Evolutionary conservation across 208 protist genomes (phyloP), one percentile per base, ranked within the genome.

Genomic region (Acanthamoeba culbertsoni): DNA sequence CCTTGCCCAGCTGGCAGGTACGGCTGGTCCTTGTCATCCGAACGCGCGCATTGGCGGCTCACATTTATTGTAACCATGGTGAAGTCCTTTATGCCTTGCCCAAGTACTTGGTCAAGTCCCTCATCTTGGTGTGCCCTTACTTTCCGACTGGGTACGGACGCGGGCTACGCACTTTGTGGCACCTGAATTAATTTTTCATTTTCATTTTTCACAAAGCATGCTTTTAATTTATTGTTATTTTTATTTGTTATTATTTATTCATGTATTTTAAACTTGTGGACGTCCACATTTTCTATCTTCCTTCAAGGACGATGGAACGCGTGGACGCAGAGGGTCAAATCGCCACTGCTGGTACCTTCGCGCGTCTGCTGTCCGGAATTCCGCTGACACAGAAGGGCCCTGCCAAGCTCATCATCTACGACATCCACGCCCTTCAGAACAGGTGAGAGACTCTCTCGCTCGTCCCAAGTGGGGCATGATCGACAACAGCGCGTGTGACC

Each of bases 391-490:
- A 48, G 23, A 31, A 43, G 1, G 95, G 95, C 14, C 95, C 94
- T 7, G 35, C 93, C 45, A 93, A 91, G 42, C 28, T 96, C 31
- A 71, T 97, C 68, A 95, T 97, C 28, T 96, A 92, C 82, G 96
- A 97, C 94, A 96, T 97, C 37, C 96, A 97, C 77, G 93, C 96
- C 35, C 79, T 97, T 3, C 93, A 95, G 43, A 89, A 73, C 43
- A 89, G 82, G 82, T 84, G 8, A 20, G 3, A 62, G 55, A 62
- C 28, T n/a, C 8, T 62, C 8, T 62, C 3, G 20, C 55, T 62
- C 55, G 12, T 33, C 12, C 55, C 5, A 6, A n/a, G n/a, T n/a
- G n/a, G n/a, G n/a, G n/a, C n/a, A n/a, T n/a, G n/a, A n/a, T n/a
- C n/a, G n/a, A 26, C 20, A 62, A 31, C n/a, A 6, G 57, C 45